Conservation (phyloP, 176 grass and related monocot genomes). For the Aegilops speltoides region DNA sequence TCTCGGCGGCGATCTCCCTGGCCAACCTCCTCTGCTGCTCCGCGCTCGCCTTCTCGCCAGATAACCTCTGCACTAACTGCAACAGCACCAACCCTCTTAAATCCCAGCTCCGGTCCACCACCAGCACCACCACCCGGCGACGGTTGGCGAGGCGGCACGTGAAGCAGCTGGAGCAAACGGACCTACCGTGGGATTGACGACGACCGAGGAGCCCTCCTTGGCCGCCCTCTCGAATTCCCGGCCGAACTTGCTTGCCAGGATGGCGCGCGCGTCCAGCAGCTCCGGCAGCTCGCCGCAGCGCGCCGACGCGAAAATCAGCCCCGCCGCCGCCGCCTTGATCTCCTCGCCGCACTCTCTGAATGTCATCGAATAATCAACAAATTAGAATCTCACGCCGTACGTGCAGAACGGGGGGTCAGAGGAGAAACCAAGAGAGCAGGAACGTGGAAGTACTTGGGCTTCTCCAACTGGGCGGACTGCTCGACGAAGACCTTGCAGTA, state of each 20-base stretch:
- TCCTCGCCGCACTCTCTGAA: slow-evolving; percentile 47
- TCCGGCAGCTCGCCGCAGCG: slow-evolving; percentile 55
- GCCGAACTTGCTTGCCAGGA: slow-evolving; percentile 57
- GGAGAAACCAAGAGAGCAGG: too few relatives aligned
- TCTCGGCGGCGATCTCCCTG: slow-evolving; percentile 49
- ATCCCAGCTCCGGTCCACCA: neutral
- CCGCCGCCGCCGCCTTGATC: slow-evolving; percentile 45
- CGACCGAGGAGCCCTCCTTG: slow-evolving; percentile 35
- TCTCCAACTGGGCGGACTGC: slow-evolving; percentile 28
- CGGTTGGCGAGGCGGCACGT: slow-evolving; percentile 29
- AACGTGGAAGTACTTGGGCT: slow-evolving; percentile 27
- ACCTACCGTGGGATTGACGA: slow-evolving; percentile 42
- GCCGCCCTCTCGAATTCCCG: slow-evolving; percentile 39
- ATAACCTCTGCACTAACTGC: slow-evolving; percentile 45
- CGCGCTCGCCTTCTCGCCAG: slow-evolving; percentile 38
- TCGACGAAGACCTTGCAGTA: slow-evolving; percentile 46
- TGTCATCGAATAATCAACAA: neutral
- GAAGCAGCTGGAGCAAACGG: slow-evolving; percentile 18
- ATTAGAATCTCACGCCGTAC: neutral
- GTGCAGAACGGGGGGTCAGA: neutral
- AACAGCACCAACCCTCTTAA: slow-evolving; percentile 12
- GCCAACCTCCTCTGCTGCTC: slow-evolving; percentile 42
- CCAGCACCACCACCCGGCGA: neutral
- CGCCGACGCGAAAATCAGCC: slow-evolving; percentile 49
- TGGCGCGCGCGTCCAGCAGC: slow-evolving; percentile 48